Evolutionary conservation across 2,329 filamentous ascomycete genomes (phyloP).

Genomic region (Exophiala lecanii-corni): DNA sequence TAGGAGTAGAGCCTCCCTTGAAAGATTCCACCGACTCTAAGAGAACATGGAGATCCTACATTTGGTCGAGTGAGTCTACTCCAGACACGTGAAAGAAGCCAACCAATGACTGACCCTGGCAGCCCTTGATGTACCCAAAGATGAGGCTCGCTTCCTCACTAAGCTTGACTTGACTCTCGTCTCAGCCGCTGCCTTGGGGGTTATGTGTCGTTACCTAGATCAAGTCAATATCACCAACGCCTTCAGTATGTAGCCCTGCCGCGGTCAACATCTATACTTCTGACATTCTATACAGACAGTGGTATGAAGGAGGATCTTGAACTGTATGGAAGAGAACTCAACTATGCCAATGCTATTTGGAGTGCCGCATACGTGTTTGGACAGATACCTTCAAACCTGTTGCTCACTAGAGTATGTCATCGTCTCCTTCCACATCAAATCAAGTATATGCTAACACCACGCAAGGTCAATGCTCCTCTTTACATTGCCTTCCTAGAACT

Average conservation of each 20-base stretch:
- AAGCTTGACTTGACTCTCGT: slow-evolving; percentile 7
- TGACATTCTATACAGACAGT: slow-evolving; percentile 7
- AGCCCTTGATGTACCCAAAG: slow-evolving; percentile 5
- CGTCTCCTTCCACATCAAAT: slow-evolving; percentile 41
- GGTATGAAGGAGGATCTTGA: slow-evolving; percentile 36
- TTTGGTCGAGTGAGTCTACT: slow-evolving; percentile 1
- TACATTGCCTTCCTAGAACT: slow-evolving; percentile 30
- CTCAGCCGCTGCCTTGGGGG: neutral
- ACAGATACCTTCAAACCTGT: slow-evolving; percentile 30
- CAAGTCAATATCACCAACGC: slow-evolving; percentile 42
- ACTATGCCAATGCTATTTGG: slow-evolving; percentile 36
- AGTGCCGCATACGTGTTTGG: slow-evolving; percentile 8
- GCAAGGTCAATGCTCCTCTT: slow-evolving; percentile 31
- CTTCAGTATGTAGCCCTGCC: slow-evolving; percentile 29
- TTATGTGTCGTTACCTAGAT: slow-evolving; percentile 31
- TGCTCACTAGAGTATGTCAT: slow-evolving; percentile 38
- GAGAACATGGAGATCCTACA: slow-evolving; percentile 1
- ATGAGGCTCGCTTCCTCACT: slow-evolving; percentile 4
- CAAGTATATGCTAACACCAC: slow-evolving; percentile 41
- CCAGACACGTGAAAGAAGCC: neutral
- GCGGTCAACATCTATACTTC: neutral
- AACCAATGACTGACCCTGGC: neutral
- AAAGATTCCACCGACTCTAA: no score
- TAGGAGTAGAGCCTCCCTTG: neutral
- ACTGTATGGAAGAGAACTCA: slow-evolving; percentile 35